Percentiles rank a stretch among this genome's conserved stretches.
Conservation (phyloP, 768 basidiomycete genomes). For the Candolleomyces efflorescens region DNA sequence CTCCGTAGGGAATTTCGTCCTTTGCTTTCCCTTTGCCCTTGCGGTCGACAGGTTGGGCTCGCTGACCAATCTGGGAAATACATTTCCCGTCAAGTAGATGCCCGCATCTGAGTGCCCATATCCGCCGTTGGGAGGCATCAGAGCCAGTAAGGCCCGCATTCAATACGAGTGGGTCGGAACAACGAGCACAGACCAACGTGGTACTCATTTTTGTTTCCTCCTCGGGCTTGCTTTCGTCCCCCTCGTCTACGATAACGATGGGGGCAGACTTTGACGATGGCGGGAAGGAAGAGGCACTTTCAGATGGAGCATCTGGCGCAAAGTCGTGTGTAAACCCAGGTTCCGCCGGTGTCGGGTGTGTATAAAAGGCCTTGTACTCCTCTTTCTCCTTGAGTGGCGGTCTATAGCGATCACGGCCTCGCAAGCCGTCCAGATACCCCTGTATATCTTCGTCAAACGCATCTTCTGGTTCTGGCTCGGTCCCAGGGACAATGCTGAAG, state of each 20-base stretch:
- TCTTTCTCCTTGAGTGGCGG: constrained; percentile 19
- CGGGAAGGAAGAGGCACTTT: constrained; percentile 20
- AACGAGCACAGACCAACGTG: constrained; percentile 63
- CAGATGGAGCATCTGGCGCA: constrained; percentile 33
- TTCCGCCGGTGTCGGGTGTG: constrained; percentile 52
- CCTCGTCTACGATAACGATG: constrained; percentile 45
- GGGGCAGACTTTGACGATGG: constrained; percentile 31
- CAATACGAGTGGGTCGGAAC: constrained; percentile 60
- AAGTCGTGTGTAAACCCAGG: constrained; percentile 73
- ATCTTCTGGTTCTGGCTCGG: neutral
- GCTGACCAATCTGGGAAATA: constrained; percentile 52
- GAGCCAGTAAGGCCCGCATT: constrained; percentile 42
- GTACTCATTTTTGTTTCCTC: constrained; percentile 24
- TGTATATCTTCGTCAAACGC: neutral
- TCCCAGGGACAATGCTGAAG: constrained; percentile 1
- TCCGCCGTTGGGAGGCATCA: constrained; percentile 40
- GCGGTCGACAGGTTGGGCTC: constrained; percentile 17
- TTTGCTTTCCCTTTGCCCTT: constrained; percentile 49
- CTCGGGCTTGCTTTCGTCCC: constrained; percentile 20
- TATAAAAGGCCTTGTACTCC: constrained; percentile 57
- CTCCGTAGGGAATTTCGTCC: constrained; percentile 18
- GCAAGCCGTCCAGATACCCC: neutral
- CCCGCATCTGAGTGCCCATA: constrained; percentile 76
- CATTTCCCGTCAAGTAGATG: constrained; percentile 81
- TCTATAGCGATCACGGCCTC: neutral